Conservation (phyloP, 176 grass and related monocot genomes). For the Rhynchospora pubera region DNA sequence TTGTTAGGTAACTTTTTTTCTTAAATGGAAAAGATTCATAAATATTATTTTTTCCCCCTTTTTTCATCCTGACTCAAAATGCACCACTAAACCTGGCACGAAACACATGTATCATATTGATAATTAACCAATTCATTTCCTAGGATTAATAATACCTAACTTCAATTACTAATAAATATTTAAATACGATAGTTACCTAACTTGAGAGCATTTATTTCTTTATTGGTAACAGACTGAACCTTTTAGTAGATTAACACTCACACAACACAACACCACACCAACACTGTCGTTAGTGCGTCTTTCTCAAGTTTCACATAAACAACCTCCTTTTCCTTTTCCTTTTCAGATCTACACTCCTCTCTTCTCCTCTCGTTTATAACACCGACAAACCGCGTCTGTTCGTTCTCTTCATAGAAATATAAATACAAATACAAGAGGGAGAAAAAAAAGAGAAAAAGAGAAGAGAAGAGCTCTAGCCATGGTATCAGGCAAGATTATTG, state of each 20-base stretch:
- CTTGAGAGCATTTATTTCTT: background rate
- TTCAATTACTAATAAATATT: too few species aligned
- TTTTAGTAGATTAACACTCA: background rate
- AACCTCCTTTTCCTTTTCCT: background rate
- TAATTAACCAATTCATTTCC: too few species aligned
- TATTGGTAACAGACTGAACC: background rate
- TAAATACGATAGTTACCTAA: background rate
- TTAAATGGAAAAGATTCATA: too few species aligned
- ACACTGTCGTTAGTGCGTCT: conserved; percentile 9
- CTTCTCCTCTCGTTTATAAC: background rate
- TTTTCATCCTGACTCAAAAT: too few species aligned
- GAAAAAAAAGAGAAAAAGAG: conserved; percentile 5
- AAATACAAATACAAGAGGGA: background rate
- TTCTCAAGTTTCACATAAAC: background rate
- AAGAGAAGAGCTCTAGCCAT: conserved; percentile 28
- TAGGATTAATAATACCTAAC: too few species aligned
- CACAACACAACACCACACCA: background rate
- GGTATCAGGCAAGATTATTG: conserved; percentile 30
- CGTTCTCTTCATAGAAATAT: background rate
- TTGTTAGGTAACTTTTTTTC: too few species aligned
- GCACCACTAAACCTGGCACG: too few species aligned
- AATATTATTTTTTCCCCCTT: too few species aligned
- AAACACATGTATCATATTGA: too few species aligned
- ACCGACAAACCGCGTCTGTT: conserved; percentile 1
- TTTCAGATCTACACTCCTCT: conserved; percentile 9